phyloP scores from a whole-genome alignment of 768 basidiomycete genomes.

The Lepiota venenata region DNA sequence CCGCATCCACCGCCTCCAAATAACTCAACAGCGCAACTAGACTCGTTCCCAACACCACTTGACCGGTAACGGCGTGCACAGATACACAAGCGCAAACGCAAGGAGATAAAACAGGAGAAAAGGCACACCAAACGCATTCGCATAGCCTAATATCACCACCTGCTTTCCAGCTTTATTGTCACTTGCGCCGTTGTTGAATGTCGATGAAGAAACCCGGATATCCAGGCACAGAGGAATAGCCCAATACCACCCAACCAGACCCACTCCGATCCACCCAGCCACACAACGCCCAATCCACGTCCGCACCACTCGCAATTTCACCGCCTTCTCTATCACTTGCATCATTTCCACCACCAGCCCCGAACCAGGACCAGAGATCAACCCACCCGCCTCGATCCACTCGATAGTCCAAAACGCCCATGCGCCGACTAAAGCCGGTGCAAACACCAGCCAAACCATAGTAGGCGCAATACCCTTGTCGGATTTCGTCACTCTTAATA shows the following conservation, averaged over 20 bases:
- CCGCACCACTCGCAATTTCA: conserved; percentile 43
- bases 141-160: conserved; percentile 68
- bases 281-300: conserved; percentile 61
- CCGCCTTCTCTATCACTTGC: neutral
- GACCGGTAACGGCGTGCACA: conserved; percentile 74
- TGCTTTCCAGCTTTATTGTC: conserved; percentile 21
- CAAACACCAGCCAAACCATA: conserved; percentile 60
- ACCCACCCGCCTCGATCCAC: conserved; percentile 51
- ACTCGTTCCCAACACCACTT: conserved; percentile 66
- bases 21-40: conserved; percentile 68
- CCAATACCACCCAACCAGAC: conserved; percentile 69
- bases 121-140: conserved; percentile 86
- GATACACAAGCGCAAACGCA: conserved; percentile 57
- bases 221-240: conserved; percentile 71
- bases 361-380: neutral
- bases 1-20: conserved; percentile 79
- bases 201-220: conserved; percentile 31
- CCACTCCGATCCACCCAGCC: conserved; percentile 46
- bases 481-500: conserved; percentile 67
- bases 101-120: conserved; percentile 82
- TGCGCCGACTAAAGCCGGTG: conserved; percentile 56
- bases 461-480: conserved; percentile 68
- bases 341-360: neutral
- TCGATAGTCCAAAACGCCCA: conserved; percentile 79
- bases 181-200: neutral